Conservation (phyloP, 2,329 filamentous ascomycete species). For the Fusarium torulosum region DNA sequence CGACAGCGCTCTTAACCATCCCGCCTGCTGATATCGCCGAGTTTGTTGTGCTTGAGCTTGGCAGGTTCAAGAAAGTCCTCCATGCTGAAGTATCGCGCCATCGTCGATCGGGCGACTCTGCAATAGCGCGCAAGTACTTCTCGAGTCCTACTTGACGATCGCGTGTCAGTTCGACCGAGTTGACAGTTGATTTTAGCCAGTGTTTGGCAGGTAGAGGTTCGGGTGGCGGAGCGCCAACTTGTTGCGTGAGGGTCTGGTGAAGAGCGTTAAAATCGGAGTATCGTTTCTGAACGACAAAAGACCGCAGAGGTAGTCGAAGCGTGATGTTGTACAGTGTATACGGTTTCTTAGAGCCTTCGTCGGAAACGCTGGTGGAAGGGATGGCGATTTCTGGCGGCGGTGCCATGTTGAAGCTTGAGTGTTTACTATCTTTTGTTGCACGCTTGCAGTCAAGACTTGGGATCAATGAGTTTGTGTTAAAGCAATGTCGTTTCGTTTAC, state of each 20-base stretch:
- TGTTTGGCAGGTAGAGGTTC: conserved; percentile 77
- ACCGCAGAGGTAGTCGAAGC: conserved; percentile 80
- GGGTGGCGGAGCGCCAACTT: conserved; percentile 74
- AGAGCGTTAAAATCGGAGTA: conserved; percentile 83
- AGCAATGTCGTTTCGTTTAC: background rate
- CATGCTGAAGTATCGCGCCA: conserved; percentile 82
- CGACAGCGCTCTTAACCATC: conserved; percentile 56
- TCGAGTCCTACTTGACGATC: conserved; percentile 77
- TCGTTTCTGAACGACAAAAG: conserved; percentile 81
- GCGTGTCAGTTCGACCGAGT: conserved; percentile 77
- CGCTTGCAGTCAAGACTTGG: background rate
- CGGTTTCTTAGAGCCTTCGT: conserved; percentile 67
- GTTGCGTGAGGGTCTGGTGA: conserved; percentile 70
- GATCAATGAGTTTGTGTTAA: background rate
- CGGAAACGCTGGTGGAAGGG: conserved; percentile 71
- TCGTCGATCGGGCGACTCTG: conserved; percentile 77
- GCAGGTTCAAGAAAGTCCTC: conserved; percentile 79
- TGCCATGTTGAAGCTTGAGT: conserved; percentile 62
- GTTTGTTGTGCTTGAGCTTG: conserved; percentile 63
- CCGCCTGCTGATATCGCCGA: conserved; percentile 63
- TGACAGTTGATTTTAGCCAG: conserved; percentile 81
- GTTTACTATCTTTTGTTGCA: conserved; percentile 3
- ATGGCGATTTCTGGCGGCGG: conserved; percentile 76
- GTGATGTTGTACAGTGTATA: conserved; percentile 85
- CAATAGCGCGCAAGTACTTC: conserved; percentile 77